Base-by-base conservation (phyloP, 2,329 filamentous ascomycete genomes). In the Fusarium scirpi region DNA sequence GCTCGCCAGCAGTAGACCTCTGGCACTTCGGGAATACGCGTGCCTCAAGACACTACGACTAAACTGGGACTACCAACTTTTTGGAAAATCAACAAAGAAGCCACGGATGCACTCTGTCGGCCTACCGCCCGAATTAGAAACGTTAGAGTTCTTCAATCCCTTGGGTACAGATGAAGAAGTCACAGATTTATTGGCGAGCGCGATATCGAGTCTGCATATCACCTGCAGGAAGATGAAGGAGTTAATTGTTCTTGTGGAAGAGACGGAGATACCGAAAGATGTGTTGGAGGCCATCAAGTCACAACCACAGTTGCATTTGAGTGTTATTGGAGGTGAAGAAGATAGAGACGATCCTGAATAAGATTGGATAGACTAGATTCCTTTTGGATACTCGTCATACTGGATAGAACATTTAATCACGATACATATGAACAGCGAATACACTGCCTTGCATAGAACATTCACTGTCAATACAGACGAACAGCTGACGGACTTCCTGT, bases 41-140 rank as follows among this genome's bases (percentile, higher is more conserved):
- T 73, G 73, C 0, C 78, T 85, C 22, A 82, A 78, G 49, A 79
- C 78, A 1, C 74, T 86, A 9, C 78, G 81, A 30, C 48, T 86
- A 27, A 83, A 82, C 65, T 83, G 81, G 80, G 84, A 85, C 69
- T 82, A 83, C 45, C 84, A 86, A 65, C 80, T 86, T 2, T 85
- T 85, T 34, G 84, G 84, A 16, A 79, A 79, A 51, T 78, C 81
- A 0, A 80, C 80, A n/a, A 81, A 79, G 63, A 82, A 81, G 60
- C 82, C 84, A 6, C 78, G 84, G 6, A 66, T 85, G 48, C 79
- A 83, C 58, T 85, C 83, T 0, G 83, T 85, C 18, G 84, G 83
- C 15, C 72, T 86, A 20, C 83, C 84, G 3, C 83, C 83, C 2
- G 78, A 80, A 62, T 75, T 86, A 16, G 81, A 85, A 69, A 81